Percentiles rank a stretch among this genome's conserved stretches.
These are phyloP conservation scores for Dendrocalamus latiflorus DNA, from an alignment of 202 grass and related monocot species.

Conservation along the genomic window DNA sequence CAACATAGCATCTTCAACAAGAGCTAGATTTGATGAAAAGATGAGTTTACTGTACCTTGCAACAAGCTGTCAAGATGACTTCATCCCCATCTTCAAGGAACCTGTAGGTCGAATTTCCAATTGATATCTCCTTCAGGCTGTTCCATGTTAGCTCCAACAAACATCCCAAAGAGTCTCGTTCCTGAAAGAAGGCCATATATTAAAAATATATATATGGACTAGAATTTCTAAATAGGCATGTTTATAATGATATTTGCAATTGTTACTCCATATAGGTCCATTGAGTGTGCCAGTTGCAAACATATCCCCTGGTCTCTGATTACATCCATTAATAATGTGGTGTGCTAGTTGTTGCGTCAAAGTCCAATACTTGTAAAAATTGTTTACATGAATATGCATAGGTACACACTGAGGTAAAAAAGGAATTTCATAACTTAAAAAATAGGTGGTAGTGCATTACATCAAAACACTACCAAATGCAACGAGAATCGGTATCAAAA, in stretches of 20 bases:
- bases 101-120: constrained; percentile 59
- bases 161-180: constrained; percentile 69
- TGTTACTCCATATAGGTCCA: constrained; percentile 70
- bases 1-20: neutral
- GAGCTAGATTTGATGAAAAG: neutral
- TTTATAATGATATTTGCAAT: neutral
- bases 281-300: constrained; percentile 94
- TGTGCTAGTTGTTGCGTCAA: constrained; percentile 91
- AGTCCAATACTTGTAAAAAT: constrained; percentile 82
- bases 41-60: constrained; percentile 57
- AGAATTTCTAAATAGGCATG: constrained; percentile 2
- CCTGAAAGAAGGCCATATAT: constrained; percentile 39
- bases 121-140: constrained; percentile 51
- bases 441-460: no score
- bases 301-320: constrained; percentile 86
- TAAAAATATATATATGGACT: neutral
- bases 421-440: no score
- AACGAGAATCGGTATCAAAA: no score
- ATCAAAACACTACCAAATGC: no score
- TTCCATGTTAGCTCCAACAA: constrained; percentile 97
- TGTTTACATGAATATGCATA: neutral
- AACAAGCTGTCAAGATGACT: constrained; percentile 78
- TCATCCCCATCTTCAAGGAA: constrained; percentile 94
- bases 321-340: constrained; percentile 93
- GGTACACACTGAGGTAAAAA: neutral